A percentile compares a stretch with the other conserved stretches of the same genome.
Conservation (phyloP, 805 yeast species). For the Myxozyma sirexii region DNA sequence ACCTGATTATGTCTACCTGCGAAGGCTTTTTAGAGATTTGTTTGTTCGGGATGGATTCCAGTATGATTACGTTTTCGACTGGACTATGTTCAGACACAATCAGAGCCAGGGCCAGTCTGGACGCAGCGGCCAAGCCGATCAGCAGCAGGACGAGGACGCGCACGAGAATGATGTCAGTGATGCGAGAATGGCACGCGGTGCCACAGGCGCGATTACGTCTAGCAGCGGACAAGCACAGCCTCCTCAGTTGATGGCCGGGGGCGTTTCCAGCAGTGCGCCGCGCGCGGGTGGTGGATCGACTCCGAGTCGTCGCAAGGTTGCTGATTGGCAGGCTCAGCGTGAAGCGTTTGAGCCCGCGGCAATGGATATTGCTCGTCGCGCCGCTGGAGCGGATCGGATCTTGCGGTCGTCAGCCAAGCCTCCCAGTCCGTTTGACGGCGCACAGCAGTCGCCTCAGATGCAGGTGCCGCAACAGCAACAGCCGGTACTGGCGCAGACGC, state of each 20-base stretch:
- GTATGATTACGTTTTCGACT: conserved; percentile 93
- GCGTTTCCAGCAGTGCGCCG: neutral
- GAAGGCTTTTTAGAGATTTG: conserved; percentile 86
- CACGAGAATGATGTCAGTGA: neutral
- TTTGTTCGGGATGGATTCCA: conserved; percentile 84
- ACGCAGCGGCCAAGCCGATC: neutral
- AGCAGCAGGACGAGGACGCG: neutral
- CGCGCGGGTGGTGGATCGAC: conserved; percentile 6
- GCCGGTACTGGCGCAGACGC: too few species aligned
- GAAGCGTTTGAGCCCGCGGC: conserved; percentile 24
- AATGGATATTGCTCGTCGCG: conserved; percentile 26
- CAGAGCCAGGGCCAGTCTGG: conserved; percentile 38
- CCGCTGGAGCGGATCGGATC: conserved; percentile 26
- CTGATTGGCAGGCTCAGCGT: conserved; percentile 32
- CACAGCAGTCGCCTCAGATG: neutral
- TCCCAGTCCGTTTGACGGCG: conserved; percentile 2
- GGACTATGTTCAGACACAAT: conserved; percentile 85
- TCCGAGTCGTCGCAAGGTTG: conserved; percentile 33
- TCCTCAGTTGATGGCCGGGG: neutral
- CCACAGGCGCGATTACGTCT: conserved; percentile 1
- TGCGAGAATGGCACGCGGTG: conserved; percentile 11
- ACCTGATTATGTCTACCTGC: conserved; percentile 88
- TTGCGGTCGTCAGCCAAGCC: conserved; percentile 17
- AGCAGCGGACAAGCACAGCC: neutral
- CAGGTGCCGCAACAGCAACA: neutral